These are phyloP conservation scores for Lasiosphaeria miniovina DNA, from an alignment of 495 filamentous ascomycete genomes.

Conservation along the genomic window DNA sequence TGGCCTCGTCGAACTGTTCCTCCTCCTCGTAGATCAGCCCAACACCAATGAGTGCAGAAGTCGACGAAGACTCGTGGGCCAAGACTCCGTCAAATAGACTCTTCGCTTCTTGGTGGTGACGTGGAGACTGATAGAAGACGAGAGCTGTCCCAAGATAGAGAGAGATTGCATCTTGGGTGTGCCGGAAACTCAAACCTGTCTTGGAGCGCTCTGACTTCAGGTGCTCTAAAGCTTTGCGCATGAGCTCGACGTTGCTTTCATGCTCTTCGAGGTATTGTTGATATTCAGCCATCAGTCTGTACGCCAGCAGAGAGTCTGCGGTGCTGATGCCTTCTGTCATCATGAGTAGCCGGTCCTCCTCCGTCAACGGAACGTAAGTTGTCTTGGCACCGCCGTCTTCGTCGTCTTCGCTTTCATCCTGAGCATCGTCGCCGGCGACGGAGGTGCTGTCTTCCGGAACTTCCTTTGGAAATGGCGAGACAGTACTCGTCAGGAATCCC, in stretches of 20 bases:
- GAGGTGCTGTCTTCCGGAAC: slow-evolving; percentile 13
- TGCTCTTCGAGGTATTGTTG: slow-evolving; percentile 85
- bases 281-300: slow-evolving; percentile 80
- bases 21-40: slow-evolving; percentile 91
- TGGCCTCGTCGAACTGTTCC: slow-evolving; percentile 75
- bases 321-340: slow-evolving; percentile 81
- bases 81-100: slow-evolving; percentile 76
- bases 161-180: slow-evolving; percentile 69
- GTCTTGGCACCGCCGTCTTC: slow-evolving; percentile 50
- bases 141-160: slow-evolving; percentile 76
- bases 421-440: slow-evolving; percentile 24
- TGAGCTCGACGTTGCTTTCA: slow-evolving; percentile 74
- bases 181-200: slow-evolving; percentile 62
- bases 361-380: slow-evolving; percentile 50
- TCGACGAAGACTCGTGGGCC: slow-evolving; percentile 64
- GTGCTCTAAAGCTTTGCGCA: slow-evolving; percentile 65
- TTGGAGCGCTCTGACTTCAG: slow-evolving; percentile 56
- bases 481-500: slow-evolving; percentile 75
- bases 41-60: slow-evolving; percentile 79
- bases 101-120: slow-evolving; percentile 85
- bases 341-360: slow-evolving; percentile 70
- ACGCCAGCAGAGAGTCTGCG: slow-evolving; percentile 74
- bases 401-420: slow-evolving; percentile 48
- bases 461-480: slow-evolving; percentile 73
- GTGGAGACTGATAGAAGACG: slow-evolving; percentile 83